These are phyloP conservation scores for Bolboschoenus planiculmis DNA, from an alignment of 176 grass and related monocot species.

Conservation along the genomic window DNA sequence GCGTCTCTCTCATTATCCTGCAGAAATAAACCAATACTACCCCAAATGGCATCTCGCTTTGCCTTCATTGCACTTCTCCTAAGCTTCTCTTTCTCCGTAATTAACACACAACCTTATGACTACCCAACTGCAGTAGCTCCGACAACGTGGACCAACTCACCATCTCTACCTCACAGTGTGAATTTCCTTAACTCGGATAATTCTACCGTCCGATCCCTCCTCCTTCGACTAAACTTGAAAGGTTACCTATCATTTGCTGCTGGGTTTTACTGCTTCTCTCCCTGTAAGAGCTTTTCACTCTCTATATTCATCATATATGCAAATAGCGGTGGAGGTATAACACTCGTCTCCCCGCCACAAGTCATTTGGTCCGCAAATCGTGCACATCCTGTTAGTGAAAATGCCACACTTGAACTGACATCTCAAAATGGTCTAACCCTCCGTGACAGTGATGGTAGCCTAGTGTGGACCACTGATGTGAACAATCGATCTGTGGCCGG, in stretches of 20 bases:
- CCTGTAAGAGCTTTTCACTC: neutral
- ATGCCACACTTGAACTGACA: neutral
- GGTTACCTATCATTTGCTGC: neutral
- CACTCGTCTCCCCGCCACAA: neutral
- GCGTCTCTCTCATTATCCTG: no score
- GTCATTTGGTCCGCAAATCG: neutral
- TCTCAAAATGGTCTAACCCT: neutral
- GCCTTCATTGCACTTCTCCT: neutral
- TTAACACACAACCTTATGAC: neutral
- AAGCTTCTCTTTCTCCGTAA: neutral
- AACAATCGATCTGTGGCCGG: neutral
- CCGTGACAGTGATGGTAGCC: neutral
- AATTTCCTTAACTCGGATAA: neutral
- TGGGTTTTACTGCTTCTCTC: neutral
- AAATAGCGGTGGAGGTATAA: neutral
- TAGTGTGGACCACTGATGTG: neutral
- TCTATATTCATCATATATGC: neutral
- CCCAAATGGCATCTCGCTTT: neutral
- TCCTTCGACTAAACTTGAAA: neutral
- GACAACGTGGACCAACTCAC: neutral
- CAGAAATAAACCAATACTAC: no score
- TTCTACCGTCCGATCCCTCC: neutral
- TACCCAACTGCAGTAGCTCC: neutral
- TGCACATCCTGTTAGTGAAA: neutral
- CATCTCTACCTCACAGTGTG: neutral